phyloP scores from a whole-genome alignment of 306 rosid species.

The Prunus davidiana region DNA sequence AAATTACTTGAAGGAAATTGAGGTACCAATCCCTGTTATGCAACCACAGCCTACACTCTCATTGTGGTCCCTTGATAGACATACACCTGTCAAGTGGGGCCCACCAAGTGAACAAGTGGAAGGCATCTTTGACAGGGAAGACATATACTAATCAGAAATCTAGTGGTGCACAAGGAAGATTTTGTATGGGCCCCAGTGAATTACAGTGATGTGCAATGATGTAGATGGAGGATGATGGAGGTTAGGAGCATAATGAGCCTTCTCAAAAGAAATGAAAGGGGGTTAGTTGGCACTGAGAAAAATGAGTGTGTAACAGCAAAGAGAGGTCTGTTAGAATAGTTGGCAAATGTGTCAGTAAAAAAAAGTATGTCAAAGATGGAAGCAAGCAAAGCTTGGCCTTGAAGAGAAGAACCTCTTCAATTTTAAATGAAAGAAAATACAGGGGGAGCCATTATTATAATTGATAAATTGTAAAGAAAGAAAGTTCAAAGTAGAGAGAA shows the following conservation, averaged over 20 bases:
- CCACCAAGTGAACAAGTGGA: background rate
- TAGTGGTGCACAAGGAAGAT: conserved; percentile 24
- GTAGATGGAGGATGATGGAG: conserved; percentile 51
- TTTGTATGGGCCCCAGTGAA: conserved; percentile 28
- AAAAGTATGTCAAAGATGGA: conserved; percentile 52
- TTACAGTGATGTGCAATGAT: conserved; percentile 29
- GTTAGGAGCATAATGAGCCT: conserved; percentile 58
- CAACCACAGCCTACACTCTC: conserved; percentile 13
- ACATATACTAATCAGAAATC: background rate
- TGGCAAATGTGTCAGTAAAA: conserved; percentile 94
- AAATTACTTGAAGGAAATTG: conserved; percentile 20
- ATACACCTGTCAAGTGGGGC: conserved; percentile 25
- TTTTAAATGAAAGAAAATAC: conserved; percentile 7
- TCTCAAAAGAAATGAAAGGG: conserved; percentile 46
- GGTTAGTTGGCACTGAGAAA: conserved; percentile 69
- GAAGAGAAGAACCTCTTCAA: conserved; percentile 82
- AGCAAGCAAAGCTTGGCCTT: conserved; percentile 74
- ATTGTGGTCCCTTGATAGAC: conserved; percentile 21
- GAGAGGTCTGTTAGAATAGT: conserved; percentile 64
- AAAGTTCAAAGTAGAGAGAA: conserved; percentile 9
- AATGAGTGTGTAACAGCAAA: conserved; percentile 86
- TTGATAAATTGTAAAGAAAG: background rate
- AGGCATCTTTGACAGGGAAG: background rate
- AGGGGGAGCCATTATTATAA: background rate
- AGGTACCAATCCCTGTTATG: conserved; percentile 18